Conservation (phyloP, 139 green algal genomes). For the Tetradesmus obliquus region DNA sequence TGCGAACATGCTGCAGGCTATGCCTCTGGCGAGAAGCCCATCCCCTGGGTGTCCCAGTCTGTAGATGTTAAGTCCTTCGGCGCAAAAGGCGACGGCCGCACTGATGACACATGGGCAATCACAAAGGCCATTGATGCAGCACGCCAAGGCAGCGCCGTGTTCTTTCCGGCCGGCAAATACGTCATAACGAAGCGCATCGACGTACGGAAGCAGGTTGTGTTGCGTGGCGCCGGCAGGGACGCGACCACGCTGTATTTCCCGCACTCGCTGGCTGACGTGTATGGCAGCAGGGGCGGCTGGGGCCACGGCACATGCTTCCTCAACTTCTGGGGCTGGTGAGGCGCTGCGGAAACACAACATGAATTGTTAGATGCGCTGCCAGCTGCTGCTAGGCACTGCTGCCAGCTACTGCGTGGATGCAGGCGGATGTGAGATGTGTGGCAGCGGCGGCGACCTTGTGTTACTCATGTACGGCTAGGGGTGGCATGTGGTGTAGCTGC, state of each 20-base stretch:
- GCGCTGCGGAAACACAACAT: not conserved
- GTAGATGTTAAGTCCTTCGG: slow-evolving; percentile 24
- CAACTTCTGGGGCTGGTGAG: slow-evolving; percentile 40
- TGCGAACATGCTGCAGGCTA: not conserved
- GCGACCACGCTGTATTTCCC: slow-evolving; percentile 1
- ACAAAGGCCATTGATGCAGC: not conserved
- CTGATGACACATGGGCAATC: slow-evolving; percentile 21
- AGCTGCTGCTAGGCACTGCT: not conserved
- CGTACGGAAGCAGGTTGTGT: not conserved
- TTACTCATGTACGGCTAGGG: no score
- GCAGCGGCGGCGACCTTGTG: no score
- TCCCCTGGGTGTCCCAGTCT: not conserved
- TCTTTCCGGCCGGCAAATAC: slow-evolving; percentile 1
- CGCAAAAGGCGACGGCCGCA: slow-evolving; percentile 30
- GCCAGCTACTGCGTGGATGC: no score
- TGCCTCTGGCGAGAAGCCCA: not conserved
- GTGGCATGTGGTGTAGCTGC: no score
- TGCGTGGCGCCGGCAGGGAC: slow-evolving; percentile 6
- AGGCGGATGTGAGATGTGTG: no score
- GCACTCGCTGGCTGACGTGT: not conserved
- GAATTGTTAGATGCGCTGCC: not conserved
- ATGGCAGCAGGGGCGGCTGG: slow-evolving; percentile 23
- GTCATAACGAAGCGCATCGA: slow-evolving; percentile 16
- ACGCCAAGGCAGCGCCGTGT: not conserved
- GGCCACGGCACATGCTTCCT: slow-evolving; percentile 35